Conservation (phyloP, 805 yeast species). For the Maudiozyma serrabonitensis region DNA sequence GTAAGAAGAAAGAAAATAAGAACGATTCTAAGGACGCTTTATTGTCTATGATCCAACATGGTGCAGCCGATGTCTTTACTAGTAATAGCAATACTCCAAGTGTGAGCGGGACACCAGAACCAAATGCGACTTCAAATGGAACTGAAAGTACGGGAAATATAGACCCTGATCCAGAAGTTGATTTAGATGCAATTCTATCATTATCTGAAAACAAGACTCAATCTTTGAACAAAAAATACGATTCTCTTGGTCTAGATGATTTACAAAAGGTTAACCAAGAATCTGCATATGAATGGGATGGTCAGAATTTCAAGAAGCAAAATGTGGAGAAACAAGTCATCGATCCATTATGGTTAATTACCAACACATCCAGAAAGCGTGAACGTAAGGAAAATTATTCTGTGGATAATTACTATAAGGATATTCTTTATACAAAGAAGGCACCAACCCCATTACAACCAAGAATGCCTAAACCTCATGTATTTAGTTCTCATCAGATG, state of each 20-base stretch:
- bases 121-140: slow-evolving; percentile 7
- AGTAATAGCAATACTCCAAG: not conserved
- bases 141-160: slow-evolving; percentile 10
- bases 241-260: slow-evolving; percentile 63
- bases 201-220: slow-evolving; percentile 57
- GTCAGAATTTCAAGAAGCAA: slow-evolving; percentile 68
- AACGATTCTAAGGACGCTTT: slow-evolving; percentile 54
- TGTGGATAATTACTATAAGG: slow-evolving; percentile 79
- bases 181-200: slow-evolving; percentile 50
- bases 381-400: slow-evolving; percentile 71
- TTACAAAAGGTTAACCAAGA: slow-evolving; percentile 67
- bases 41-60: slow-evolving; percentile 73
- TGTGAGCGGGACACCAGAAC: slow-evolving; percentile 15
- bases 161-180: slow-evolving; percentile 35
- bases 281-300: slow-evolving; percentile 82
- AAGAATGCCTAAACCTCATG: slow-evolving; percentile 76
- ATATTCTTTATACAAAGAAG: slow-evolving; percentile 59
- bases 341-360: slow-evolving; percentile 55
- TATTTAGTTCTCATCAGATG: slow-evolving; percentile 84
- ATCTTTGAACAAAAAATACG: slow-evolving; percentile 52
- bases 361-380: slow-evolving; percentile 54
- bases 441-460: slow-evolving; percentile 48
- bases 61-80: slow-evolving; percentile 56
- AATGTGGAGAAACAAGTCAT: slow-evolving; percentile 38
- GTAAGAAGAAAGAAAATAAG: slow-evolving; percentile 24